Base-by-base conservation (phyloP, 345 rosid species). In the Durio zibethinus region DNA sequence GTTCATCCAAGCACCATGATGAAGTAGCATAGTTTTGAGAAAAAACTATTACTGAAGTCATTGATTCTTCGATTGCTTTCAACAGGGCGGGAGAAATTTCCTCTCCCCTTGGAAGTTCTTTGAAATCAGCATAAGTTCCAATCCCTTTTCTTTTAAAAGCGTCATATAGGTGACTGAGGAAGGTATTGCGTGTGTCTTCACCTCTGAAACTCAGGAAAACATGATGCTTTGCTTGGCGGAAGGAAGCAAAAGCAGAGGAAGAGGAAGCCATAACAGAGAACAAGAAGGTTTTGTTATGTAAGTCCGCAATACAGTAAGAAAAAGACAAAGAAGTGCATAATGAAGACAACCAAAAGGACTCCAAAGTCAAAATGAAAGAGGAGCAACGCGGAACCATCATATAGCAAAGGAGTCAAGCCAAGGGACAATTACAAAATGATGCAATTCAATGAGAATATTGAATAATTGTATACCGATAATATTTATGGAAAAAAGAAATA, bases 151-250 rank as follows among this genome's bases (percentile, higher is more conserved):
- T 33, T 27, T 8, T 10, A 69, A 84, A 63, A 7, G 84, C 78
- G 16, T 60, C 80, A 52, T 73, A 76, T 2, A 84, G 79, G 72
- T 66, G 76, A 21, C 52, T 53, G 0, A 76, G 47, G 72, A 84
- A 82, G 76, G 62, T 79, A 16, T 79, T 70, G 21, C 84, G 76
- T 16, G 81, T 79, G 79, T 81, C 84, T n/a, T 76, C 79, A 0
- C 84, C 84, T 63, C 84, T 42, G 59, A 82, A 84, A 75, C 84
- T 84, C 65, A 82, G 65, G 79, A 81, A 84, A 60, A 79, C 83
- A 5, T 84, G 81, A 43, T 74, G 81, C 31, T 53, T 79, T 78
- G 78, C 73, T 11, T 36, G 5, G 11, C 25, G 1, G 15, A 33
- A 14, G 53, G 50, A 21, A 0, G 40, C 12, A 10, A 35, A 0